phyloP scores from a whole-genome alignment of 129 eudicot species.

The Flaveria linearis region DNA sequence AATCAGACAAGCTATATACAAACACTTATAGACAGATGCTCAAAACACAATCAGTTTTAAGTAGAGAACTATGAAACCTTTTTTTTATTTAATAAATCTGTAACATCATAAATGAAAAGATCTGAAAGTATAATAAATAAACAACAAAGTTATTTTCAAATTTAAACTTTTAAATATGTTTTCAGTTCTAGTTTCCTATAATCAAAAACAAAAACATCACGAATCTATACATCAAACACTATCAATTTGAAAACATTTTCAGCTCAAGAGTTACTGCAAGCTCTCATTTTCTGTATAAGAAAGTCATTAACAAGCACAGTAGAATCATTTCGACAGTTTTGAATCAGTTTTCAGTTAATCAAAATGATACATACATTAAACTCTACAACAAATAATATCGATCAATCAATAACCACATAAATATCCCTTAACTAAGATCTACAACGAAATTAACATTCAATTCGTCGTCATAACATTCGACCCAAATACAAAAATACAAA shows the following conservation, averaged over 20 bases:
- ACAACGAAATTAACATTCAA: neutral
- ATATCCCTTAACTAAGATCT: neutral
- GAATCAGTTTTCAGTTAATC: neutral
- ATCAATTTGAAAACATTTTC: neutral
- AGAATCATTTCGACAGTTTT: neutral
- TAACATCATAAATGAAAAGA: too few relatives aligned
- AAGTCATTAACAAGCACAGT: neutral
- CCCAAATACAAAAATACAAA: slow-evolving; percentile 18
- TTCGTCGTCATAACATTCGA: neutral
- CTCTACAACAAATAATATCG: neutral
- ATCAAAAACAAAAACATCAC: neutral
- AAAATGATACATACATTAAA: neutral
- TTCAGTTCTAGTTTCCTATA: neutral
- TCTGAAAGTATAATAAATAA: neutral
- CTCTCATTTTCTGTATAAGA: neutral
- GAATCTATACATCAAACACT: neutral
- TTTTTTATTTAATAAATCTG: too few relatives aligned
- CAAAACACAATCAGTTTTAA: neutral
- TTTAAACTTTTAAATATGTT: neutral
- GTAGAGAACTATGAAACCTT: neutral
- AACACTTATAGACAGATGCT: neutral
- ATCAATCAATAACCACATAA: neutral
- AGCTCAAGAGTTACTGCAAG: neutral
- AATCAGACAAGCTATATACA: neutral
- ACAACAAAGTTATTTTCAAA: neutral